phyloP scores from a whole-genome alignment of 208 protist genomes.

The Trypanosoma lewisi region DNA sequence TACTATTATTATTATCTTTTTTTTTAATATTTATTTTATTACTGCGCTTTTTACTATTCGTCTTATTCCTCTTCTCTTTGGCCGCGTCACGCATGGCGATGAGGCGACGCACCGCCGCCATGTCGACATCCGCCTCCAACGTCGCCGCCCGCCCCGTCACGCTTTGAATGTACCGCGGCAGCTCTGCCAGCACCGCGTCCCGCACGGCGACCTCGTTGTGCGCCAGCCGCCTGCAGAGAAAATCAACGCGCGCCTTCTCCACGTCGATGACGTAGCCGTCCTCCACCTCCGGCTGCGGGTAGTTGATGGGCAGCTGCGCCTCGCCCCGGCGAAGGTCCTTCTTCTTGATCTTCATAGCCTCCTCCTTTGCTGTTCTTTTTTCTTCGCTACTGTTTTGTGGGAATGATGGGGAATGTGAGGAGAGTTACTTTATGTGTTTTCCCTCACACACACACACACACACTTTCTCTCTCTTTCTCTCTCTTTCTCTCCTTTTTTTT shows the following conservation, averaged over 20 bases:
- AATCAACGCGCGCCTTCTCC: constrained; percentile 70
- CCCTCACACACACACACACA: neutral
- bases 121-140: constrained; percentile 52
- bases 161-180: constrained; percentile 59
- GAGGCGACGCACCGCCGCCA: constrained; percentile 35
- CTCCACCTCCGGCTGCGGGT: constrained; percentile 64
- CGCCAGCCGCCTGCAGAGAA: constrained; percentile 74
- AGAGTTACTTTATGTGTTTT: neutral
- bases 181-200: constrained; percentile 63
- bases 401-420: neutral
- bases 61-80: constrained; percentile 30
- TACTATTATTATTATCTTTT: constrained; percentile 1
- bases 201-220: constrained; percentile 86
- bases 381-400: neutral
- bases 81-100: constrained; percentile 40
- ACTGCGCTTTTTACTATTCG: constrained; percentile 20
- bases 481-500: constrained; percentile 4
- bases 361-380: neutral
- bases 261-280: constrained; percentile 31
- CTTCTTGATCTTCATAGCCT: constrained; percentile 86
- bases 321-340: constrained; percentile 81
- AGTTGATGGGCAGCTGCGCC: constrained; percentile 90
- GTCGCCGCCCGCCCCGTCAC: constrained; percentile 38
- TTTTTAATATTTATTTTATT: neutral
- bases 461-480: neutral